These are phyloP conservation scores for Vigna unguiculata DNA, from an alignment of 306 rosid genomes.

Conservation along the genomic window DNA sequence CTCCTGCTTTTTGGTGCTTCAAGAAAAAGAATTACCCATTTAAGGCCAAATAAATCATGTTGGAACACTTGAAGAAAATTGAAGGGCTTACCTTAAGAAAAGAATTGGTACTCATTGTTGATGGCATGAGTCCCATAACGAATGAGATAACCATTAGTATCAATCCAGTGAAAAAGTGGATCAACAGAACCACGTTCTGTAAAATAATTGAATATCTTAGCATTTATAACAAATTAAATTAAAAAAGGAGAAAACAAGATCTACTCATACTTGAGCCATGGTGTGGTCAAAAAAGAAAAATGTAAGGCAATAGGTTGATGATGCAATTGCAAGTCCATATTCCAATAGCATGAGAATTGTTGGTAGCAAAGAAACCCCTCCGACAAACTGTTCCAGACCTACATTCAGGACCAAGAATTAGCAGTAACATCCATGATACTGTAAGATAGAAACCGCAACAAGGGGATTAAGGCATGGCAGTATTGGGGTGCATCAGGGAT, in stretches of 20 bases:
- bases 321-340: conserved; percentile 91
- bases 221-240: conserved; percentile 36
- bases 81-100: conserved; percentile 76
- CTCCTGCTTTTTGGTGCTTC: not conserved
- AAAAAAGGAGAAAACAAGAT: conserved; percentile 37
- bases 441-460: conserved; percentile 22
- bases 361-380: conserved; percentile 73
- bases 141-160: conserved; percentile 94
- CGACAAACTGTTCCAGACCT: conserved; percentile 97
- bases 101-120: conserved; percentile 77
- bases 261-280: conserved; percentile 82
- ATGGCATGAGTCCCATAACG: conserved; percentile 81
- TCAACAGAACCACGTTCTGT: conserved; percentile 92
- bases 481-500: conserved; percentile 6
- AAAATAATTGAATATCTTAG: conserved; percentile 40
- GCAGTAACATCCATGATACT: conserved; percentile 22
- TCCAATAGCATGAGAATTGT: conserved; percentile 77
- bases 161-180: conserved; percentile 89
- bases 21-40: not conserved
- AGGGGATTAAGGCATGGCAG: conserved; percentile 12
- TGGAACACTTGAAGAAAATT: conserved; percentile 6
- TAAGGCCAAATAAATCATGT: conserved; percentile 21
- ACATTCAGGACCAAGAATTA: conserved; percentile 37
- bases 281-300: conserved; percentile 89
- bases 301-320: conserved; percentile 94